Base-by-base conservation (phyloP, 169 alveolate genomes). In the Blepharisma undulans region DNA sequence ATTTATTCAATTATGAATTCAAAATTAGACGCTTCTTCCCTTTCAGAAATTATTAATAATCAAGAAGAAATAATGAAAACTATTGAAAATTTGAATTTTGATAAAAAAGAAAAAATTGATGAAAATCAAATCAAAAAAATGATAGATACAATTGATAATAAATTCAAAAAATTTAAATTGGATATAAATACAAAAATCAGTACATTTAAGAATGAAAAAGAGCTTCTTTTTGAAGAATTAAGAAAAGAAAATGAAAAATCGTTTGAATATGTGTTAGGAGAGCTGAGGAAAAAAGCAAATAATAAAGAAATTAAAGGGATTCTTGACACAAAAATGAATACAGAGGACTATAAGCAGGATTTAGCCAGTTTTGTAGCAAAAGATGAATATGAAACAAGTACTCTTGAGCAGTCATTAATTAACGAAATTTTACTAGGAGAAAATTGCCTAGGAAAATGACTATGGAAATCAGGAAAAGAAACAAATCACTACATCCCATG, bases 401-500 rank as follows among this genome's bases (percentile, higher is more conserved):
- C 91, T 79, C 81, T 88, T 84, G 95, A 95, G 32, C 90, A 95
- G 86, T 87, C 96, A 27, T 90, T 92, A 30, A 92, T 97, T 25
- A 95, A 94, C 92, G 98, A 97, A 84, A 88, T 96, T 25, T 88
- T 97, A 71, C 94, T 97, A 74, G 92, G 94, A 72, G 97, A 97
- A 88, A 97, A 95, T 85, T 90, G 93, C 82, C 89, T 97, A 4
- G 98, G 97, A 18, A 94, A 98, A 90, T 97, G 98, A 98, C 22
- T 94, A 1, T 97, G 98, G 97, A 95, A 97, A 86, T 91, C 95
- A 1, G 96, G 97, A 74, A 94, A 93, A 61, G 81, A 94, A 60
- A 93, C 94, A 77, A 97, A 95, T 29, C 84, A 93, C 84, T 77
- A 95, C 72, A 92, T 97, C 7, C 98, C 98, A 1, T 97, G 98